Percentiles rank a stretch among this genome's conserved stretches.
Evolutionary conservation across 495 filamentous ascomycete genomes (phyloP).

Genomic region (Hypomontagnella monticulosa): DNA sequence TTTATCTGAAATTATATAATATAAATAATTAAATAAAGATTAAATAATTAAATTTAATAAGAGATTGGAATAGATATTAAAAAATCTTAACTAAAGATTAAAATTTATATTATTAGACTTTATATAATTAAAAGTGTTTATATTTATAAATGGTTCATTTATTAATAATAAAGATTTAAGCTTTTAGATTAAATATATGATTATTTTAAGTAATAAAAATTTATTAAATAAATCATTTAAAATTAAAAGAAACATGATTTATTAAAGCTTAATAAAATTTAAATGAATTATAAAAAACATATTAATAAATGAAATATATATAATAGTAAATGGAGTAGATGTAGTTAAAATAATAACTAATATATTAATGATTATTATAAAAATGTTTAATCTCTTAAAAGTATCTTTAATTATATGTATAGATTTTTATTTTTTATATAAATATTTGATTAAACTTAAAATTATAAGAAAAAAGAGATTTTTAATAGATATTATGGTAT

Average conservation of each 20-base stretch:
- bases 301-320: no score
- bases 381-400: no score
- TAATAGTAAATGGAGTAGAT: no score
- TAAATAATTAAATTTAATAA: background rate
- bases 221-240: background rate
- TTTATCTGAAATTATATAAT: background rate
- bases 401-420: no score
- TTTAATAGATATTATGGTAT: no score
- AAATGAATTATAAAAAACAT: no score
- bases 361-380: no score
- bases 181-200: background rate
- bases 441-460: no score
- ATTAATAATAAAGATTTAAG: slow-evolving; percentile 1
- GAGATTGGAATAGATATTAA: background rate
- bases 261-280: slow-evolving; percentile 1
- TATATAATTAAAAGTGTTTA: background rate
- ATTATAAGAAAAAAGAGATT: no score
- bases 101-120: background rate
- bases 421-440: no score
- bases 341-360: no score
- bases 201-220: background rate
- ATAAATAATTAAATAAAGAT: background rate
- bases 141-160: background rate
- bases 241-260: background rate
- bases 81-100: background rate